These are phyloP conservation scores for Trifolium dubium DNA, from an alignment of 306 rosid genomes.

Conservation along the genomic window DNA sequence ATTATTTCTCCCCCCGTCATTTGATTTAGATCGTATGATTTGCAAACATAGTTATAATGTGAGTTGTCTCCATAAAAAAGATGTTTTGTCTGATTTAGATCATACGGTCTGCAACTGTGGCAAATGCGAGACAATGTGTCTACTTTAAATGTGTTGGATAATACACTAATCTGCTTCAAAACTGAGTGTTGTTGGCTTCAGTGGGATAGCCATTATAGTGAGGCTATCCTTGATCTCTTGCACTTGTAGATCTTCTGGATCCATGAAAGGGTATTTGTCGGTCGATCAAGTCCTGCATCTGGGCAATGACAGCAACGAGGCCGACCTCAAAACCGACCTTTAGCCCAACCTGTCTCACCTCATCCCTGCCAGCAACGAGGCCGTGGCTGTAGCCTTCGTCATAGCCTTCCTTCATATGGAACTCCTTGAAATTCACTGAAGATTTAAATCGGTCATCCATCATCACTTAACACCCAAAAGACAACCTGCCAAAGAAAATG, in stretches of 20 bases:
- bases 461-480: neutral
- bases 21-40: no score
- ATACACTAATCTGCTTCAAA: constrained; percentile 38
- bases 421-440: constrained; percentile 62
- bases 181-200: constrained; percentile 51
- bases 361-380: constrained; percentile 59
- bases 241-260: constrained; percentile 67
- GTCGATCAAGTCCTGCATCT: constrained; percentile 69
- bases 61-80: no score
- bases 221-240: constrained; percentile 72
- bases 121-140: no score
- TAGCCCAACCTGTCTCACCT: constrained; percentile 70
- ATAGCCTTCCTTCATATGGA: constrained; percentile 68
- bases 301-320: no score
- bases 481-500: constrained; percentile 1
- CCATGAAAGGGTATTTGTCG: constrained; percentile 63
- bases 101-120: no score
- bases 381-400: constrained; percentile 69
- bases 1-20: neutral
- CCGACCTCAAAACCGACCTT: constrained; percentile 79
- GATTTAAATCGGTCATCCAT: constrained; percentile 74
- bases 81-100: no score
- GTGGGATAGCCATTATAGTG: constrained; percentile 63
- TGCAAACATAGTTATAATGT: no score
- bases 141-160: no score